A percentile compares a stretch with the other conserved stretches of the same genome.
phyloP scores from a whole-genome alignment of 495 filamentous ascomycete genomes.

The Mycothermus thermophilus region DNA sequence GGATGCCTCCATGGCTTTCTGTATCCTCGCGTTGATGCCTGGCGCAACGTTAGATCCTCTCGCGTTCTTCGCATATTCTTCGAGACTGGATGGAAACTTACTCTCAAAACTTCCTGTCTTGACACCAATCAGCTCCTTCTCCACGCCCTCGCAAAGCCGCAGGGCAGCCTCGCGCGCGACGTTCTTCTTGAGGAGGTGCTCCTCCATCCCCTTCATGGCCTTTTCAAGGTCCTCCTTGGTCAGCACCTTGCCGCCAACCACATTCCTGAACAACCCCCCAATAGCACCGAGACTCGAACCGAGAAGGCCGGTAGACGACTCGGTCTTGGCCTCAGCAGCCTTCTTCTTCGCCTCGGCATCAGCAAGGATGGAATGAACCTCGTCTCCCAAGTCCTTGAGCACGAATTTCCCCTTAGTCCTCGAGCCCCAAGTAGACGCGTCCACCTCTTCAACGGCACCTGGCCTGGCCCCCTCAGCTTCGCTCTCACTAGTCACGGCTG shows the following conservation, averaged over 20 bases:
- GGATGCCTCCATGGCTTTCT: slow-evolving; percentile 74
- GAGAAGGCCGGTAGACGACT: slow-evolving; percentile 44
- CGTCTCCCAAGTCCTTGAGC: slow-evolving; percentile 80
- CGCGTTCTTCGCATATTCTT: background rate
- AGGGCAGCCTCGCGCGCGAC: slow-evolving; percentile 89
- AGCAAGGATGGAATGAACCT: slow-evolving; percentile 79
- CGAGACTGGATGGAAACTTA: slow-evolving; percentile 20
- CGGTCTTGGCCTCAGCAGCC: slow-evolving; percentile 31
- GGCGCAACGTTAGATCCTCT: background rate
- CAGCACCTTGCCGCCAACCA: slow-evolving; percentile 84
- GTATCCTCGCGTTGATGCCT: slow-evolving; percentile 68
- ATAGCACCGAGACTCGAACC: slow-evolving; percentile 66
- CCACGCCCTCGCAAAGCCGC: slow-evolving; percentile 79
- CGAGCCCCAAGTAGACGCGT: slow-evolving; percentile 67
- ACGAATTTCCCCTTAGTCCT: slow-evolving; percentile 88
- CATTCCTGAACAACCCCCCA: slow-evolving; percentile 77
- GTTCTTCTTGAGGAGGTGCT: slow-evolving; percentile 90
- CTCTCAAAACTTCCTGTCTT: slow-evolving; percentile 91
- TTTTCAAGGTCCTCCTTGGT: slow-evolving; percentile 79
- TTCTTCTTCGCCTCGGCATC: slow-evolving; percentile 58
- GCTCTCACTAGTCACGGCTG: slow-evolving; percentile 34
- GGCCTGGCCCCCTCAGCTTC: slow-evolving; percentile 35
- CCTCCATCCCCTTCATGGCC: slow-evolving; percentile 88
- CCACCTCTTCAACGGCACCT: slow-evolving; percentile 53
- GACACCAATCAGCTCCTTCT: slow-evolving; percentile 74